phyloP scores from a whole-genome alignment of 2,329 filamentous ascomycete genomes.

The Pseudonectria foliicola region DNA sequence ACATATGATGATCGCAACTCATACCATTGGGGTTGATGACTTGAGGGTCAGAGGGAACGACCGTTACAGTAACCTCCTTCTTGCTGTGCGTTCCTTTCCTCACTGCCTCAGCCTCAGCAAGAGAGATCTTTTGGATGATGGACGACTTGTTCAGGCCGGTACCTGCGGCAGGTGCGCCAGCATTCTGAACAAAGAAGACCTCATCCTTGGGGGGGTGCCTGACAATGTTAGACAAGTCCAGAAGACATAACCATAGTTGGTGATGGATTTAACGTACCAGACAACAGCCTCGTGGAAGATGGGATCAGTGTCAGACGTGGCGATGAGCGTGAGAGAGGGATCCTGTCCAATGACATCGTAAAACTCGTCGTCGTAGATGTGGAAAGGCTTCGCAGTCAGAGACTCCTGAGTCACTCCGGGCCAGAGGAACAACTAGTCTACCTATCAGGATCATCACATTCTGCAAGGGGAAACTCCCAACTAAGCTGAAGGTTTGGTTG shows the following conservation, averaged over 20 bases:
- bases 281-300: slow-evolving; percentile 51
- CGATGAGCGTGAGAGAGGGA: slow-evolving; percentile 43
- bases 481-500: too few relatives aligned
- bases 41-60: slow-evolving; percentile 34
- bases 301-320: slow-evolving; percentile 35
- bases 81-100: slow-evolving; percentile 2
- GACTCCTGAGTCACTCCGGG: slow-evolving; percentile 16
- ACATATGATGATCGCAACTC: too few relatives aligned
- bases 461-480: too few relatives aligned
- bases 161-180: slow-evolving; percentile 38
- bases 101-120: slow-evolving; percentile 33
- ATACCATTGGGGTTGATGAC: slow-evolving; percentile 46
- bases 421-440: slow-evolving; percentile 12
- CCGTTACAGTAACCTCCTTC: slow-evolving; percentile 33
- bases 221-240: background rate
- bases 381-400: slow-evolving; percentile 16
- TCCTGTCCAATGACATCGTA: slow-evolving; percentile 40
- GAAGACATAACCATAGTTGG: too few relatives aligned
- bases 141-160: slow-evolving; percentile 45
- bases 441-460: rapidly evolving
- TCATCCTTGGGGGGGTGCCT: slow-evolving; percentile 40
- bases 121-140: slow-evolving; percentile 42
- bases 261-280: too few relatives aligned
- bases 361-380: slow-evolving; percentile 42
- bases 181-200: slow-evolving; percentile 48